Evolutionary conservation across 257 asterid genomes (phyloP).

Genomic region (Solanum chaucha): DNA sequence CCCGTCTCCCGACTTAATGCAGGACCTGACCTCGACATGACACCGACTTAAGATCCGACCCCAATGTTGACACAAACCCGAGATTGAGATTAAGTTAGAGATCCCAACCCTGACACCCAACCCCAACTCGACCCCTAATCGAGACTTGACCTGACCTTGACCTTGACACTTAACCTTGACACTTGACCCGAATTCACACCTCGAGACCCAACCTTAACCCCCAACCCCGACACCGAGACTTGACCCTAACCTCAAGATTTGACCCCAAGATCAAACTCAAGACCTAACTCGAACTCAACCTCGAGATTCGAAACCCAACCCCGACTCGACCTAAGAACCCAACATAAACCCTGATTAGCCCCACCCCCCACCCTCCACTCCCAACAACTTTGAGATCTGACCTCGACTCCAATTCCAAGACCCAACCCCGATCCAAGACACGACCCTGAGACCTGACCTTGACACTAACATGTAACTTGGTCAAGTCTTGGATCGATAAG

Average conservation of each 20-base stretch:
- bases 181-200: neutral
- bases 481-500: neutral
- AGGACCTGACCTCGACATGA: neutral
- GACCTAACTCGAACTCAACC: neutral
- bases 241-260: no score
- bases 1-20: accelerated
- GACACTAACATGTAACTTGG: neutral
- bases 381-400: no score
- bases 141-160: neutral
- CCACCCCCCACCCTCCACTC: no score
- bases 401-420: neutral
- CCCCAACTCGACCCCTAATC: neutral
- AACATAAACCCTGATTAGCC: neutral
- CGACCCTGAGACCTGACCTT: neutral
- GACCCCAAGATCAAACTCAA: neutral
- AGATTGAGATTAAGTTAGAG: neutral
- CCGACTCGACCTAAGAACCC: neutral
- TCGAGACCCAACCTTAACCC: neutral
- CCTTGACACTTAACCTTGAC: neutral
- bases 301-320: neutral
- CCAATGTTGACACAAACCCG: neutral
- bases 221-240: neutral
- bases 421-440: neutral
- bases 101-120: neutral
- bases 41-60: neutral